Evolutionary conservation across 345 rosid species (phyloP).

Genomic region (Carallia pectinifolia): DNA sequence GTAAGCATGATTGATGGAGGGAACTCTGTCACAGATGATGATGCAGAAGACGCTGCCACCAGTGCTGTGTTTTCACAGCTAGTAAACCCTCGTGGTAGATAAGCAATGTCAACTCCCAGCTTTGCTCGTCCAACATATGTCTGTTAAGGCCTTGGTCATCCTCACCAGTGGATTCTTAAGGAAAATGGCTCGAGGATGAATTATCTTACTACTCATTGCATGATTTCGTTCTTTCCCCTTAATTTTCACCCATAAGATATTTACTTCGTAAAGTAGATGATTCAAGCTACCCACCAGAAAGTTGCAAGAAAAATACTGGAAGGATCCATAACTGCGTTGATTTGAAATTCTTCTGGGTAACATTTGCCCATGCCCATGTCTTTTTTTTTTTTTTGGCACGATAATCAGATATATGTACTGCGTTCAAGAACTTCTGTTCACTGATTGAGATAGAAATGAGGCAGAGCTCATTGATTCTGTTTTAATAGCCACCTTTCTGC

Average conservation of each 20-base stretch:
- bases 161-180: slow-evolving; percentile 14
- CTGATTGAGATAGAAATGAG: slow-evolving; percentile 7
- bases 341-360: slow-evolving; percentile 28
- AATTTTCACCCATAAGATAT: slow-evolving; percentile 29
- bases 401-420: slow-evolving; percentile 23
- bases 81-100: slow-evolving; percentile 97
- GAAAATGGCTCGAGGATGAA: slow-evolving; percentile 15
- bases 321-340: slow-evolving; percentile 25
- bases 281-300: slow-evolving; percentile 18
- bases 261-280: slow-evolving; percentile 36
- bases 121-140: slow-evolving; percentile 11
- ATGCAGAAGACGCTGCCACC: slow-evolving; percentile 78
- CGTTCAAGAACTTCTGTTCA: neutral
- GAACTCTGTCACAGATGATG: slow-evolving; percentile 65
- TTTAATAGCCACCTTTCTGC: neutral
- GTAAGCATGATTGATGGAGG: slow-evolving; percentile 64
- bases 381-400: slow-evolving; percentile 13
- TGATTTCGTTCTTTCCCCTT: slow-evolving; percentile 23
- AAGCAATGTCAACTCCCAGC: slow-evolving; percentile 11
- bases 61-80: slow-evolving; percentile 98
- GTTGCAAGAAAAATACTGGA: slow-evolving; percentile 20
- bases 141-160: slow-evolving; percentile 12
- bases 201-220: slow-evolving; percentile 23
- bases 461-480: neutral
- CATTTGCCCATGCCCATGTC: slow-evolving; percentile 7